phyloP scores from a whole-genome alignment of 331 rosid genomes.

The Ulmus americana region DNA sequence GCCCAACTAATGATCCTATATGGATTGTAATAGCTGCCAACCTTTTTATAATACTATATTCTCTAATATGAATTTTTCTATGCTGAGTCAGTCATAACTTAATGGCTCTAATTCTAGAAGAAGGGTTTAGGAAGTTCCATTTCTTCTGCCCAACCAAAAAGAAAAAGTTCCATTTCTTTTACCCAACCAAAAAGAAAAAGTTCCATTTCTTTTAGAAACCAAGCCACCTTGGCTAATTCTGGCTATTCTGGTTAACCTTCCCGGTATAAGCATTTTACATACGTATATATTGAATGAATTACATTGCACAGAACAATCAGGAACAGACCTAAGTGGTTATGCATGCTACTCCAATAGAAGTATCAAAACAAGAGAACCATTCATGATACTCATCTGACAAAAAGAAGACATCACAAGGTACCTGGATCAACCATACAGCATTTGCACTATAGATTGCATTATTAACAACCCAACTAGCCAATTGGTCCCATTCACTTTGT shows the following conservation, averaged over 20 bases:
- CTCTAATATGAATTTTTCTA: not conserved
- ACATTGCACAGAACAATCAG: no score
- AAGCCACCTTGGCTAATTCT: no score
- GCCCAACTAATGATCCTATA: not conserved
- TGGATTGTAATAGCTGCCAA: not conserved
- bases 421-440: slow-evolving; percentile 89
- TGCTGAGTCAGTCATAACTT: not conserved
- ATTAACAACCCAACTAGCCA: slow-evolving; percentile 89
- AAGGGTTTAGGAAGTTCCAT: not conserved
- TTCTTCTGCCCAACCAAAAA: no score
- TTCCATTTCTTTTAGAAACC: no score
- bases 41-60: not conserved
- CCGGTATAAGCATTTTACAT: no score
- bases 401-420: slow-evolving; percentile 24
- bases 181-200: no score
- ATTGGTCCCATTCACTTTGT: slow-evolving; percentile 85
- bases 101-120: not conserved
- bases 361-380: not conserved
- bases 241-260: no score
- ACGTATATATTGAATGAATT: no score
- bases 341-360: no score
- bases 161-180: no score
- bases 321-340: no score
- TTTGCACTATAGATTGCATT: slow-evolving; percentile 62
- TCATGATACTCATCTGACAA: not conserved